phyloP scores from a whole-genome alignment of 225 moss, liverwort and hornwort genomes.

The Pseudoscleropodium purum region DNA sequence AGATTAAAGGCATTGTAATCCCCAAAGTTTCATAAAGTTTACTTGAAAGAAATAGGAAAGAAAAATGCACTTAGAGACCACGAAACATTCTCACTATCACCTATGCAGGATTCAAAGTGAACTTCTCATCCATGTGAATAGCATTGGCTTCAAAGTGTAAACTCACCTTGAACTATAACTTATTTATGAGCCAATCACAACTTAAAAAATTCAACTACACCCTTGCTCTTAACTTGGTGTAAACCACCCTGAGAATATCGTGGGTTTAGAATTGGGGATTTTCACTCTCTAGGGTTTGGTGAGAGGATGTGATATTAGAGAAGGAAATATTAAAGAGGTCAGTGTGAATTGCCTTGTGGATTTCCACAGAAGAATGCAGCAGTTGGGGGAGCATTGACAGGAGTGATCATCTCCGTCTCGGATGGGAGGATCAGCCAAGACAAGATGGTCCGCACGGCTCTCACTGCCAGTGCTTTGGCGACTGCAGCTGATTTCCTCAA shows the following conservation, averaged over 20 bases:
- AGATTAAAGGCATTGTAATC: neutral
- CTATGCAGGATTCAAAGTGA: neutral
- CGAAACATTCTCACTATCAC: neutral
- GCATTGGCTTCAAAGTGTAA: neutral
- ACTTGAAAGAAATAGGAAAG: neutral
- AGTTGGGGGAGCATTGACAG: constrained; percentile 41
- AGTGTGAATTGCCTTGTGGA: neutral
- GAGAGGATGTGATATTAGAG: neutral
- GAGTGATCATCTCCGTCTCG: constrained; percentile 22
- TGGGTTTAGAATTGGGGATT: neutral
- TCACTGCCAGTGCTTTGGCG: constrained; percentile 45
- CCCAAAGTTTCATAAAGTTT: neutral
- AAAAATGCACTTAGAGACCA: neutral
- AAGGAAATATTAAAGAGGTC: neutral
- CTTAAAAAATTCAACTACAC: neutral
- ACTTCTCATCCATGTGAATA: neutral
- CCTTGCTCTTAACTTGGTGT: too few relatives aligned
- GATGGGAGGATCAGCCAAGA: constrained; percentile 37
- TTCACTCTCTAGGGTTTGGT: neutral
- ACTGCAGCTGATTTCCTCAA: constrained; percentile 43
- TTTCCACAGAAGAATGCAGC: constrained; percentile 43
- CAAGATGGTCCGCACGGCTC: constrained; percentile 43
- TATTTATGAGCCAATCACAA: too few relatives aligned
- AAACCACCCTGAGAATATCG: neutral
- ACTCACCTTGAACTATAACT: neutral